Base-by-base conservation (phyloP, 2,329 filamentous ascomycete genomes). In the Pseudocercospora ulei region DNA sequence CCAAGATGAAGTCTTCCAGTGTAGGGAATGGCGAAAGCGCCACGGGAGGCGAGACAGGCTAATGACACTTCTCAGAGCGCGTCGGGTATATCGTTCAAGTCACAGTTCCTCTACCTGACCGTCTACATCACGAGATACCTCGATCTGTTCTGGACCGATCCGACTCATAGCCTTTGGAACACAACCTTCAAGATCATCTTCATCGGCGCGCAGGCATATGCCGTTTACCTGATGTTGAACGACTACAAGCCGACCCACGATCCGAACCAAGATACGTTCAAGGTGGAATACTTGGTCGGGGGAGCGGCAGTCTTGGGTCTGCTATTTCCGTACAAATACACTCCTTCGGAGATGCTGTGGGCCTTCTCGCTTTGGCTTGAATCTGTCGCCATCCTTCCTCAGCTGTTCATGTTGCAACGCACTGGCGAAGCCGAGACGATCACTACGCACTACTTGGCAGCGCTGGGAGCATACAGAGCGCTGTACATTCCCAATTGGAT, bases 401-500 rank as follows among this genome's bases (percentile, higher is more conserved):
- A 98, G 68, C 75, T 98, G 37, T 96, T 98, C 65, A 92, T 98
- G 84, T 72, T 98, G 48, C 90, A 98, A 67, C 75, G 90, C 56
- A 98, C 90, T 0, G 92, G 90, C 51, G 88, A 96, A 67, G 92
- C 90, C 7, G 90, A 98, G 67, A 95, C 90, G n/a, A 98, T 98
- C 59, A 98, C 90, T 7, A 94, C 87, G 1, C 88, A 98, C 65
- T 98, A 98, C 63, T 74, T 98, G 26, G 94, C 94, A 58, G 88
- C 92, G 8, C 71, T 98, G 23, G 90, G 90, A 20, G 69, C 80
- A 47, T 98, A 98, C 69, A 75, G 90, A 41, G 84, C 87, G 3
- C 71, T 98, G 40, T 98, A 98, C 66, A 98, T 98, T 53, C 90
- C 90, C 51, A 98, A 98, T 68, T 98, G 90, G 90, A 78, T 96